phyloP scores from a whole-genome alignment of 257 asterid genomes.

The Solanum clarkiae region DNA sequence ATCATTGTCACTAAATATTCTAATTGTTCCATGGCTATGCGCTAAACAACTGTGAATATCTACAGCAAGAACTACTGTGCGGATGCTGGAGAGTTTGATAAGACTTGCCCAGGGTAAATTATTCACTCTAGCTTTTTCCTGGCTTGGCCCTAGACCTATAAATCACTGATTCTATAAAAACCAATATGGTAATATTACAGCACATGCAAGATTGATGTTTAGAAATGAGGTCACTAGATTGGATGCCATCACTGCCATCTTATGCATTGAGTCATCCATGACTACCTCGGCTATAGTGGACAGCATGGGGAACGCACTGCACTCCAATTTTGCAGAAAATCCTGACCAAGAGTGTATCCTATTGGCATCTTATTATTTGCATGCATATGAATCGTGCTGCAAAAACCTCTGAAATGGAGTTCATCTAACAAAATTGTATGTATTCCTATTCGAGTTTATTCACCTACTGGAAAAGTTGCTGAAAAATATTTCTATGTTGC shows the following conservation, averaged over 20 bases:
- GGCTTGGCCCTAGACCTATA: background rate
- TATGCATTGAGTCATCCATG: constrained; percentile 92
- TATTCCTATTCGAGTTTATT: background rate
- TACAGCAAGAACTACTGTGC: constrained; percentile 94
- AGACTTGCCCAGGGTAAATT: constrained; percentile 91
- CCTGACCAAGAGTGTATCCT: constrained; percentile 99
- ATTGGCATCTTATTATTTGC: constrained; percentile 6
- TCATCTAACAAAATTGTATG: background rate
- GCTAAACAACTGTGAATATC: constrained; percentile 7
- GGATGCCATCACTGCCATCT: constrained; percentile 88
- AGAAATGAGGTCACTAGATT: constrained; percentile 81
- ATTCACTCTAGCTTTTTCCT: background rate
- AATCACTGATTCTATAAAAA: background rate
- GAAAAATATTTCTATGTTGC: background rate
- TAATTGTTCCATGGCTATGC: background rate
- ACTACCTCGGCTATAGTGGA: constrained; percentile 91
- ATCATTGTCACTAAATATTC: background rate
- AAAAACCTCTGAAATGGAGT: background rate
- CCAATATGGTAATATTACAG: constrained; percentile 28
- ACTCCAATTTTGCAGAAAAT: constrained; percentile 76
- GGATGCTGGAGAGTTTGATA: constrained; percentile 97
- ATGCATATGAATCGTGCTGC: background rate
- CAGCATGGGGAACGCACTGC: constrained; percentile 83
- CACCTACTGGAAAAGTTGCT: background rate
- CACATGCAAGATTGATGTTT: constrained; percentile 97